Conservation (phyloP, 176 grass and related monocot genomes). For the Aegilops longissima region DNA sequence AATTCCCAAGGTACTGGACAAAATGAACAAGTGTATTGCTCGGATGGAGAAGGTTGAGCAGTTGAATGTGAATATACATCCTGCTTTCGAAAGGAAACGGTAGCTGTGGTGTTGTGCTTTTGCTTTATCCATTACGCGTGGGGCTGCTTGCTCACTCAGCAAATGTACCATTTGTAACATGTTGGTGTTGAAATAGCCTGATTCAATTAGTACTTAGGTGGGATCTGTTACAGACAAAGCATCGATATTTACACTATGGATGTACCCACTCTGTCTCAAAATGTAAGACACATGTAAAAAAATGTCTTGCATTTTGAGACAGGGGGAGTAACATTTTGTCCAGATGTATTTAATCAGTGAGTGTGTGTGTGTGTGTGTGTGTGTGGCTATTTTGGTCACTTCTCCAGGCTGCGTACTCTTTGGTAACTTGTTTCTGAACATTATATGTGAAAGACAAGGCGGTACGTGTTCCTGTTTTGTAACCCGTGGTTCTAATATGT, state of each 20-base stretch:
- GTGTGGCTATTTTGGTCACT: too few relatives aligned
- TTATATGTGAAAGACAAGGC: neutral
- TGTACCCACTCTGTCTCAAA: neutral
- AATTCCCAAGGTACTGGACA: constrained; percentile 29
- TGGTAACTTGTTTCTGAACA: neutral
- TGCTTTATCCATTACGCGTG: neutral
- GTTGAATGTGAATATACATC: constrained; percentile 11
- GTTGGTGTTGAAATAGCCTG: neutral
- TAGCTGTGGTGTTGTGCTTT: neutral
- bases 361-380: too few relatives aligned
- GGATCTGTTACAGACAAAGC: neutral
- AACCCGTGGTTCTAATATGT: neutral
- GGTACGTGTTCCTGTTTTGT: neutral
- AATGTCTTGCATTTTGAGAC: too few relatives aligned
- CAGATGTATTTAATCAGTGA: constrained; percentile 29
- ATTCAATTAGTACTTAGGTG: neutral
- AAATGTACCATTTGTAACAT: neutral
- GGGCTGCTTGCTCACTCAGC: neutral
- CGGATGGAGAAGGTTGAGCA: constrained; percentile 27
- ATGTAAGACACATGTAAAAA: too few relatives aligned
- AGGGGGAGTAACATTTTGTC: neutral
- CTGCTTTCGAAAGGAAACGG: constrained; percentile 32
- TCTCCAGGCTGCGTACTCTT: neutral
- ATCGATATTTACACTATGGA: neutral
- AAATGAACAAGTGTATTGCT: constrained; percentile 21